A percentile compares a stretch with the other conserved stretches of the same genome.
Evolutionary conservation across 164 flowering plant genomes (phyloP).

Genomic region (Piper longum): DNA sequence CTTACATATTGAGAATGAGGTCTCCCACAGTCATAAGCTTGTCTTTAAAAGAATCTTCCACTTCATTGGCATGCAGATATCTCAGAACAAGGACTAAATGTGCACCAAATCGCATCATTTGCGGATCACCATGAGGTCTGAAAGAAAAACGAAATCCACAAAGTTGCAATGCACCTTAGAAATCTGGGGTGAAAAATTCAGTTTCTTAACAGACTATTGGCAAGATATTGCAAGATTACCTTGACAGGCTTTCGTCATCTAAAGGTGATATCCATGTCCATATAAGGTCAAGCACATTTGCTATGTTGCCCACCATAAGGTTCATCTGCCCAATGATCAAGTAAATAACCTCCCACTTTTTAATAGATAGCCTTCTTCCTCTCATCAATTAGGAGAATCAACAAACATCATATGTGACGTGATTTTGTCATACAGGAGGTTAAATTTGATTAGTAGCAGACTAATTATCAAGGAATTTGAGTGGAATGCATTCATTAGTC

Average conservation of each 20-base stretch:
- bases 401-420: too few relatives aligned
- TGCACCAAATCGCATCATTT: slow-evolving; percentile 94
- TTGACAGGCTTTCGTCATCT: slow-evolving; percentile 50
- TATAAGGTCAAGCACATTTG: slow-evolving; percentile 63
- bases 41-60: slow-evolving; percentile 65
- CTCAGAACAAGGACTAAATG: slow-evolving; percentile 92
- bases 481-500: too few relatives aligned
- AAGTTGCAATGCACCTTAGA: background rate
- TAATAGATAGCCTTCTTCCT: slow-evolving; percentile 2
- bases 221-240: slow-evolving; percentile 20
- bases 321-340: slow-evolving; percentile 50
- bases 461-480: too few relatives aligned
- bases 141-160: slow-evolving; percentile 4
- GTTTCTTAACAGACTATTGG: background rate
- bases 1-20: slow-evolving; percentile 84
- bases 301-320: slow-evolving; percentile 84
- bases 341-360: background rate
- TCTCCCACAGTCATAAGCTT: slow-evolving; percentile 79
- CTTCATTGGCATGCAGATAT: slow-evolving; percentile 56
- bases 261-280: slow-evolving; percentile 96
- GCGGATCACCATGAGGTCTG: slow-evolving; percentile 97
- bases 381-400: too few relatives aligned
- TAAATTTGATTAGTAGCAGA: too few relatives aligned
- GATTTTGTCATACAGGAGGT: too few relatives aligned
- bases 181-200: too few relatives aligned